Conservation (phyloP, 2,329 filamentous ascomycete genomes). For the Trichoderma asperellum region DNA sequence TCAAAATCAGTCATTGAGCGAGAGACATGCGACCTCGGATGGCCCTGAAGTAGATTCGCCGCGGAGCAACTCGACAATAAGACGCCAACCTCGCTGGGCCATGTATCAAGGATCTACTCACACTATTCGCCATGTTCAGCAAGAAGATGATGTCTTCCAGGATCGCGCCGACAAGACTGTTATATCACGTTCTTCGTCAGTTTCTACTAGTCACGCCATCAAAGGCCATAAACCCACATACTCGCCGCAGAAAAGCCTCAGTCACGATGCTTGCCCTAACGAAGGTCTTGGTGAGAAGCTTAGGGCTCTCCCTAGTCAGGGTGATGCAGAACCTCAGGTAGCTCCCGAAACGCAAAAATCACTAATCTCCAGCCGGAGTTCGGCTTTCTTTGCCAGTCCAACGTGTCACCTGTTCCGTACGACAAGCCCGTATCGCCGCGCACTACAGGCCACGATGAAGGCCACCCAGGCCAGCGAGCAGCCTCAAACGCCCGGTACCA, state of each 20-base stretch:
- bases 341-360: conserved; percentile 36
- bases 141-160: conserved; percentile 42
- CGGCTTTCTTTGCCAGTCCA: conserved; percentile 57
- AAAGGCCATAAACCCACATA: background rate
- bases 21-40: background rate
- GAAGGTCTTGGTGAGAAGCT: conserved; percentile 26
- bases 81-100: background rate
- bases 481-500: conserved; percentile 38
- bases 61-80: conserved; percentile 7
- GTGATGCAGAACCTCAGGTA: conserved; percentile 14
- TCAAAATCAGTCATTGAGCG: conserved; percentile 8
- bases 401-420: conserved; percentile 57
- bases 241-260: background rate
- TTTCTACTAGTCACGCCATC: background rate
- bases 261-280: conserved; percentile 29
- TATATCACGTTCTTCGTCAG: conserved; percentile 2
- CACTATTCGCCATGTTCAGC: conserved; percentile 42
- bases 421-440: conserved; percentile 59
- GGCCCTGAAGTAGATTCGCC: background rate
- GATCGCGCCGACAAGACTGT: conserved; percentile 18
- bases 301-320: conserved; percentile 27
- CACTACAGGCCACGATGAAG: conserved; percentile 53
- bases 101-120: conserved; percentile 30
- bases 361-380: conserved; percentile 47
- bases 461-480: conserved; percentile 39